Conservation (phyloP, 2,329 filamentous ascomycete genomes). For the Pseudopyricularia javanii region DNA sequence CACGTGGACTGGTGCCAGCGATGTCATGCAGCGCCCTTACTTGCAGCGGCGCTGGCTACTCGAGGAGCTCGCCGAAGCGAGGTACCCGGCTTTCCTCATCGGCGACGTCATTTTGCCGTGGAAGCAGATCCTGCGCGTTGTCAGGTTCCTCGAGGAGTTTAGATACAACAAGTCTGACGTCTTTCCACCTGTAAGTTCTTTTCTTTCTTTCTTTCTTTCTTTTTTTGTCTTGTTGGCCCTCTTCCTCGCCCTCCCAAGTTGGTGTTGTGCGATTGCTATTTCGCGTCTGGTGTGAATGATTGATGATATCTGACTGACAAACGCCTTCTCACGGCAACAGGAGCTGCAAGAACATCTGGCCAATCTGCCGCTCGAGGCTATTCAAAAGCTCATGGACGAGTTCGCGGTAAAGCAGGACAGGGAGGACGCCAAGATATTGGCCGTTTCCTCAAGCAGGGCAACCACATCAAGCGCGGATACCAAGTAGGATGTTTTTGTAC, state of each 20-base stretch:
- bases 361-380: neutral
- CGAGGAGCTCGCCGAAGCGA: constrained; percentile 20
- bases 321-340: neutral
- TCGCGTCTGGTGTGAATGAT: no score
- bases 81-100: constrained; percentile 17
- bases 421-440: neutral
- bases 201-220: neutral
- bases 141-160: neutral
- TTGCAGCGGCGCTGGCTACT: constrained; percentile 24
- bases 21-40: constrained; percentile 18
- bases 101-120: constrained; percentile 22
- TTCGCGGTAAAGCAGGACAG: constrained; percentile 8
- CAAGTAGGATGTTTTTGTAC: neutral
- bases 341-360: neutral
- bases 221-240: no score
- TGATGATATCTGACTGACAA: no score
- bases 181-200: neutral
- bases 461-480: neutral
- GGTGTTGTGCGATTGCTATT: no score
- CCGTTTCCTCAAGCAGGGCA: neutral
- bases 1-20: constrained; percentile 11
- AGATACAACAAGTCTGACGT: neutral
- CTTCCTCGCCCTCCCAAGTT: neutral
- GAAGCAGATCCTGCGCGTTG: constrained; percentile 19
- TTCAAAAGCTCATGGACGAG: constrained; percentile 21